Conservation (phyloP, 2,329 filamentous ascomycete genomes). For the Daldinia sp. region DNA sequence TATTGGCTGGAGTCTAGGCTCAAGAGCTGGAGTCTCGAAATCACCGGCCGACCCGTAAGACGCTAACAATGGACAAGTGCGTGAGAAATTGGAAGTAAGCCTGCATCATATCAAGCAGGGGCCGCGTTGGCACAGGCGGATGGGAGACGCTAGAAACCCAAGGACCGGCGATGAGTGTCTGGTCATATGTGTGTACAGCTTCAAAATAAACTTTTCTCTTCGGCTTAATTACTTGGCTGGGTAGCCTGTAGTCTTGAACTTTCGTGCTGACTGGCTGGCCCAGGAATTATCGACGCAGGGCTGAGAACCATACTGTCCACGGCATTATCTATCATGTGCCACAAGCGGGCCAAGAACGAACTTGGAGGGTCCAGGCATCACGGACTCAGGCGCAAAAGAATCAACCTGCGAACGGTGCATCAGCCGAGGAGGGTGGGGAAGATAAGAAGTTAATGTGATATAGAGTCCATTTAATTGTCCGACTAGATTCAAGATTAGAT, state of each 20-base stretch:
- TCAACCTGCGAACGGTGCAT: conserved; percentile 29
- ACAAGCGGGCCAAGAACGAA: conserved; percentile 2
- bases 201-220: conserved; percentile 10
- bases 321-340: conserved; percentile 8
- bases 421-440: conserved; percentile 3
- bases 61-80: conserved; percentile 37
- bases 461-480: not conserved
- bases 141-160: conserved; percentile 11
- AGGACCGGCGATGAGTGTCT: conserved; percentile 2
- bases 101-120: conserved; percentile 43
- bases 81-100: conserved; percentile 39
- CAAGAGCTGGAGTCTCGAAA: conserved; percentile 32
- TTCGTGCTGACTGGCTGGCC: conserved; percentile 2
- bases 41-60: conserved; percentile 30
- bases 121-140: conserved; percentile 5
- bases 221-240: not conserved
- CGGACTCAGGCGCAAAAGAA: conserved; percentile 28
- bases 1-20: conserved; percentile 35
- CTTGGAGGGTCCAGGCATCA: conserved; percentile 10
- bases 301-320: conserved; percentile 6
- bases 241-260: conserved; percentile 10
- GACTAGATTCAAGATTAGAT: not conserved
- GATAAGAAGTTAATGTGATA: not conserved
- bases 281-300: conserved; percentile 17
- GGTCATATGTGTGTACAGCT: conserved; percentile 12